These are phyloP conservation scores for Pseudotsuga menziesii DNA, from an alignment of 75 land plant species.

Conservation along the genomic window DNA sequence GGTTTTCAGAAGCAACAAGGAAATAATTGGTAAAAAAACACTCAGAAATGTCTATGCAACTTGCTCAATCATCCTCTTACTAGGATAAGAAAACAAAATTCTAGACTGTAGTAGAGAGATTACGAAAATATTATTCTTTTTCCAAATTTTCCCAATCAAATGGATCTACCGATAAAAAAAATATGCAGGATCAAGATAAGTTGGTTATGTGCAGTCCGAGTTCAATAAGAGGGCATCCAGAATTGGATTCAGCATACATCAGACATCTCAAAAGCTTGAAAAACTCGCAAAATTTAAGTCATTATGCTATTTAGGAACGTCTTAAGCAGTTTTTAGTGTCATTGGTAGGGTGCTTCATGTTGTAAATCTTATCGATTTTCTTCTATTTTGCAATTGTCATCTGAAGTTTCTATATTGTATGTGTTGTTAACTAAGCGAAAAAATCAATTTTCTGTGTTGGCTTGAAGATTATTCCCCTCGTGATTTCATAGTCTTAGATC, in stretches of 20 bases:
- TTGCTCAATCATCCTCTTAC: constrained; percentile 32
- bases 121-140: constrained; percentile 47
- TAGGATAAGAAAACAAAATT: constrained; percentile 86
- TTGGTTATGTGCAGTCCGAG: constrained; percentile 64
- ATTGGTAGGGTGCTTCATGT: background rate
- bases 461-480: no score
- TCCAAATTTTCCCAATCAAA: constrained; percentile 12
- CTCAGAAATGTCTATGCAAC: constrained; percentile 24
- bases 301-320: no score
- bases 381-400: background rate
- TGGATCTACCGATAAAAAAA: constrained; percentile 26
- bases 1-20: background rate
- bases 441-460: no score
- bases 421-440: no score
- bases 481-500: no score
- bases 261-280: constrained; percentile 84
- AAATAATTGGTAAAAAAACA: background rate
- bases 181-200: constrained; percentile 34
- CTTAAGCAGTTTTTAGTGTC: background rate
- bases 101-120: constrained; percentile 51
- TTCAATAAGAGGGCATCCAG: constrained; percentile 82
- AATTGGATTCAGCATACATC: constrained; percentile 85
- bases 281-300: constrained; percentile 77
- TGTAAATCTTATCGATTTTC: background rate
- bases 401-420: background rate